Base-by-base conservation (phyloP, 257 asterid species). In the Verbascum thapsus region DNA sequence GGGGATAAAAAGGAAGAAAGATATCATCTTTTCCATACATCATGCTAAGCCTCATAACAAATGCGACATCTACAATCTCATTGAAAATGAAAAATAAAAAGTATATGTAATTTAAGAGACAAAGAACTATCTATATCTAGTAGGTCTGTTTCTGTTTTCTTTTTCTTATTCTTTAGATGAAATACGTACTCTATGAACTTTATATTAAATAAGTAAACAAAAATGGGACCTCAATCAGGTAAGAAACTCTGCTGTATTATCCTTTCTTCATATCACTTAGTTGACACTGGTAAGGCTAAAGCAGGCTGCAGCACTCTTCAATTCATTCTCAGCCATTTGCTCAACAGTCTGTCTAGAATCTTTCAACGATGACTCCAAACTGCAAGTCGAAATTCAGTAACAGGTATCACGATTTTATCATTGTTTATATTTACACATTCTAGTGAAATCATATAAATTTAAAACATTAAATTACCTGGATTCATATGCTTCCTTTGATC, bases 201-300 rank as follows among this genome's bases (percentile, higher is more conserved):
- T 41, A 43, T 64, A 35, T 7, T 34, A 56, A 47, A 26, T 35
- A 41, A 66, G 30, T 41, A 45, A 51, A 40, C 57, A 22, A 58
- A 26, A 44, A 66, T 39, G 62, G 70, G 72, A 64, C 32, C 58
- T 58, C 77, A 58, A 41, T 30, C 40, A 45, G 50, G 69, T 63
- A 68, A 41, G 66, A 53, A 71, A 44, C 67, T 68, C 67, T 68
- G 53, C 48, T 59, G 37, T 34, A 56, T 30, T 45, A n/a, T 66
- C 61, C 64, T 63, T 53, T 23, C 8, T 69, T 56, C 53, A 45
- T 40, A 34, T 74, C 26, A 30, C 59, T 75, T 72, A 80, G 53
- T 80, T 85, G 74, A 83, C 79, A 64, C 95, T 87, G 63, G 95
- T 87, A 58, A 90, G 92, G 79, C 87, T 87, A 78, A 87, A 87